Evolutionary conservation across 768 basidiomycete species (phyloP).

Genomic region (Fomitopsis serialis): DNA sequence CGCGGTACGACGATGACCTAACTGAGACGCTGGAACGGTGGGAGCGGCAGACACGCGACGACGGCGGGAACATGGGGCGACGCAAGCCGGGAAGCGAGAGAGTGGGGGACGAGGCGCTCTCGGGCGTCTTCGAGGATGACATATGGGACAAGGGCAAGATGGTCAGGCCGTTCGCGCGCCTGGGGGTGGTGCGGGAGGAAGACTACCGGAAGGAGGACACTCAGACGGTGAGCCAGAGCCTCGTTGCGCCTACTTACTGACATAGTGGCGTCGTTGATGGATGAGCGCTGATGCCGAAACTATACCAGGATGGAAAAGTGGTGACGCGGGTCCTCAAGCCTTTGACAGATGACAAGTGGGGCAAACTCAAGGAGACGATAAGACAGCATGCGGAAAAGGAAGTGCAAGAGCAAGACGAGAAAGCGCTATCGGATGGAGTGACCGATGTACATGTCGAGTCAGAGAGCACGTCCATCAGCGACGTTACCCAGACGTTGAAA

Average conservation of each 20-base stretch:
- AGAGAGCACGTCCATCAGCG: slow-evolving; percentile 41
- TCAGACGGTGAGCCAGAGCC: slow-evolving; percentile 29
- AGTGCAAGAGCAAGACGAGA: too few relatives aligned
- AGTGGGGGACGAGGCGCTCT: slow-evolving; percentile 32
- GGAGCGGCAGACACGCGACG: slow-evolving; percentile 50
- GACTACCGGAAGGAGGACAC: slow-evolving; percentile 27
- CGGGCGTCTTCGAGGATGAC: slow-evolving; percentile 42
- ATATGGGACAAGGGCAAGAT: slow-evolving; percentile 75
- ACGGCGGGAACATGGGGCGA: slow-evolving; percentile 32
- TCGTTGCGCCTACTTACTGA: background rate
- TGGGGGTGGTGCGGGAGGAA: slow-evolving; percentile 37
- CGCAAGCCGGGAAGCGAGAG: slow-evolving; percentile 29
- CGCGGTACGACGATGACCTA: slow-evolving; percentile 74
- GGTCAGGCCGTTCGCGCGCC: slow-evolving; percentile 67
- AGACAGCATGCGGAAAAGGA: slow-evolving; percentile 12
- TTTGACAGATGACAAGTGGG: slow-evolving; percentile 39
- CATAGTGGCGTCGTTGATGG: background rate
- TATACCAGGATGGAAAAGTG: slow-evolving; percentile 34
- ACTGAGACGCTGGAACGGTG: slow-evolving; percentile 57
- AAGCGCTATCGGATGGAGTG: background rate
- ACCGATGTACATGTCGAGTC: slow-evolving; percentile 19
- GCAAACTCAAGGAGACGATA: slow-evolving; percentile 32
- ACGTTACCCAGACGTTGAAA: slow-evolving; percentile 27
- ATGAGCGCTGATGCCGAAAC: background rate
- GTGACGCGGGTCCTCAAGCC: slow-evolving; percentile 42